These are phyloP conservation scores for Pichia eremophila DNA, from an alignment of 805 yeast species.

Conservation along the genomic window DNA sequence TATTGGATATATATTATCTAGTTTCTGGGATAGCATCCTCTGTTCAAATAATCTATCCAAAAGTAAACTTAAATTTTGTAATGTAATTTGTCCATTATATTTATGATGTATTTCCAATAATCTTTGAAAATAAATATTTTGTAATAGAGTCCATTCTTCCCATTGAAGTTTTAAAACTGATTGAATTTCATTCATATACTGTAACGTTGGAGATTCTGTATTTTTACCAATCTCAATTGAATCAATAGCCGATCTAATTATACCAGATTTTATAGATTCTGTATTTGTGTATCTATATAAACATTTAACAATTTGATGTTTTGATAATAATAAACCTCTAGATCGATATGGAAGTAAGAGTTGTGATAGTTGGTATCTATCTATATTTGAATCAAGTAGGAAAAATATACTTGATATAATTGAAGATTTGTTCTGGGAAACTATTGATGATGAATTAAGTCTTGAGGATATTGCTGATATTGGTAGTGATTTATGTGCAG, in stretches of 20 bases:
- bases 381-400: neutral
- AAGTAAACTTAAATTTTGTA: neutral
- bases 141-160: slow-evolving; percentile 2
- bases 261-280: neutral
- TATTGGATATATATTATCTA: neutral
- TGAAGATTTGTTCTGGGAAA: neutral
- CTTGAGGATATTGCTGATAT: slow-evolving; percentile 1
- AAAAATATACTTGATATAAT: neutral
- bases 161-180: neutral
- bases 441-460: neutral
- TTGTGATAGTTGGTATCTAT: slow-evolving; percentile 1
- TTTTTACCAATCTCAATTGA: slow-evolving; percentile 3
- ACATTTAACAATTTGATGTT: slow-evolving; percentile 1
- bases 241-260: neutral
- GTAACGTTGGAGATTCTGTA: neutral
- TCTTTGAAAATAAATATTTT: slow-evolving; percentile 1
- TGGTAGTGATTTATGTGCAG: neutral
- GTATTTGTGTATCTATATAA: slow-evolving; percentile 2
- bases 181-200: neutral
- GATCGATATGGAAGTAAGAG: slow-evolving; percentile 1
- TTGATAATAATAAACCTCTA: slow-evolving; percentile 2
- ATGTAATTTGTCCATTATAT: slow-evolving; percentile 1
- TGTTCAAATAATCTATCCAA: neutral
- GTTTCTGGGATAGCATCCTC: neutral
- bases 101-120: neutral